phyloP scores from a whole-genome alignment of 768 basidiomycete species.

The Hydnomerulius pinastri region DNA sequence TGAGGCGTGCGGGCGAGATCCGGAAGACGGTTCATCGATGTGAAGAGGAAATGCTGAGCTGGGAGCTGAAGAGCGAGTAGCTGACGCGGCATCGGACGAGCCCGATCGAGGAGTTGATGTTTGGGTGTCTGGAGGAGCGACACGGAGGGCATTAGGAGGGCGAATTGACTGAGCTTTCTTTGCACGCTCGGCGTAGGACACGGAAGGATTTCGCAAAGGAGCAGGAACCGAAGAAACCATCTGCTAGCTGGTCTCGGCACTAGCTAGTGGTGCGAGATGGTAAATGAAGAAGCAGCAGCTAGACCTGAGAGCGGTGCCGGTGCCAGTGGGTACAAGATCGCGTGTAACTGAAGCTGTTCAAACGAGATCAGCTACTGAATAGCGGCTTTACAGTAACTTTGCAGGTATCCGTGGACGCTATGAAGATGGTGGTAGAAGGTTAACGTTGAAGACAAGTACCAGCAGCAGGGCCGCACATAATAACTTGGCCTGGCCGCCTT shows the following conservation, averaged over 20 bases:
- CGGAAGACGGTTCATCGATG: background rate
- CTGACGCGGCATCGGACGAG: background rate
- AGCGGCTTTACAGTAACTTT: background rate
- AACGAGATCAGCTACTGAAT: background rate
- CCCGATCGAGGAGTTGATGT: background rate
- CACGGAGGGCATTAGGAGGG: constrained; percentile 18
- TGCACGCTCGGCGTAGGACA: constrained; percentile 61
- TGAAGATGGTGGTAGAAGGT: background rate
- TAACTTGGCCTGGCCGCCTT: background rate
- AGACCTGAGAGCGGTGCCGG: background rate
- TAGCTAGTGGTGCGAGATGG: background rate
- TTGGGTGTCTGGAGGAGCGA: background rate
- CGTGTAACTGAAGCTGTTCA: background rate
- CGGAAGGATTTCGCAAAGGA: constrained; percentile 37
- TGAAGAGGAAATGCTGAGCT: constrained; percentile 9
- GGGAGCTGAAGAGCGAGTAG: constrained; percentile 3
- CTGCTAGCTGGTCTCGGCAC: background rate
- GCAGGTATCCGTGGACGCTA: background rate
- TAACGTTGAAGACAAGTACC: background rate
- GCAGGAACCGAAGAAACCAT: constrained; percentile 34
- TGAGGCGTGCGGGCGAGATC: background rate
- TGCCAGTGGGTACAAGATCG: background rate
- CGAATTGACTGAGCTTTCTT: constrained; percentile 47
- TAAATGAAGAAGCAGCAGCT: background rate
- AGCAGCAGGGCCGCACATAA: background rate